These are phyloP conservation scores for Thermochaetoides thermophila DNA, from an alignment of 495 filamentous ascomycete species.

Conservation along the genomic window DNA sequence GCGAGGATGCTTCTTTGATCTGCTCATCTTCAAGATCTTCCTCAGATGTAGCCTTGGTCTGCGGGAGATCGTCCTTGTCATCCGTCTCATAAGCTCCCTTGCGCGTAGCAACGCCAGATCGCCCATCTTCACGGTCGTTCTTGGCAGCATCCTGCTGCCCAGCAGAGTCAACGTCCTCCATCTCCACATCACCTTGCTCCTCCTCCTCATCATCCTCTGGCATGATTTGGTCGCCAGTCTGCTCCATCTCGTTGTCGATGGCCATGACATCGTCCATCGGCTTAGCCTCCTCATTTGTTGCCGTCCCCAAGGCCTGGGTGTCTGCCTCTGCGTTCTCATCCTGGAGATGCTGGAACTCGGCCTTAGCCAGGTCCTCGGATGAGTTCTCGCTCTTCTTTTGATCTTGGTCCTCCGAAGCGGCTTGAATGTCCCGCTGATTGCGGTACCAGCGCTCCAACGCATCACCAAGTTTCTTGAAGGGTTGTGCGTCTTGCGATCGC, in stretches of 20 bases:
- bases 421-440: constrained; percentile 61
- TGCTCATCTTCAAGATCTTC: constrained; percentile 34
- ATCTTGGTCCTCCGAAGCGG: constrained; percentile 46
- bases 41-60: constrained; percentile 19
- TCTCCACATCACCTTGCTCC: constrained; percentile 26
- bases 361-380: constrained; percentile 31
- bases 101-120: constrained; percentile 32
- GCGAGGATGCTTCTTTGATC: constrained; percentile 54
- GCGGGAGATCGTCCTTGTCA: constrained; percentile 16
- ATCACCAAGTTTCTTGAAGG: constrained; percentile 88
- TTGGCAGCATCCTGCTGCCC: constrained; percentile 28
- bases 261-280: constrained; percentile 75
- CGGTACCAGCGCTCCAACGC: constrained; percentile 87
- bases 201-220: constrained; percentile 46
- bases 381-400: constrained; percentile 35
- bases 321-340: constrained; percentile 67
- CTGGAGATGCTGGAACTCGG: constrained; percentile 79
- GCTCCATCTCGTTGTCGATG: constrained; percentile 54
- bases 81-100: constrained; percentile 30
- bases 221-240: constrained; percentile 32
- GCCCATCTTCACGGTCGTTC: constrained; percentile 25
- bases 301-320: constrained; percentile 79
- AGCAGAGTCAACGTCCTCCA: constrained; percentile 24
- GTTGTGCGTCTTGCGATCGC: constrained; percentile 38
- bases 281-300: constrained; percentile 70